These are phyloP conservation scores for Didymella segeticola DNA, from an alignment of 2,329 filamentous ascomycete species.

Conservation along the genomic window DNA sequence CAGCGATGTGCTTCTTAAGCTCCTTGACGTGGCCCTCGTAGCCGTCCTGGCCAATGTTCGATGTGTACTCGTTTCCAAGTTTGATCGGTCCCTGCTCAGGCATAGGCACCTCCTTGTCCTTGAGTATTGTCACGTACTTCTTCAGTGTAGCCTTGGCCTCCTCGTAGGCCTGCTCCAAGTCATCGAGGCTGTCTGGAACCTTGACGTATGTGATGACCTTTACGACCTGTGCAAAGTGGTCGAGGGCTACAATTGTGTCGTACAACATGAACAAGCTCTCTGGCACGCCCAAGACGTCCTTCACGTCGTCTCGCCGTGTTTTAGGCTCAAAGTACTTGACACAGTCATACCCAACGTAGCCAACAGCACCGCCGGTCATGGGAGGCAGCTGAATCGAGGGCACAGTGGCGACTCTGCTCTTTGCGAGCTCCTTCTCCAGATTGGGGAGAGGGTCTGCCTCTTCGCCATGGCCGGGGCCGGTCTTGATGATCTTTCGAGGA, in stretches of 20 bases:
- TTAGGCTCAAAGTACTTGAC: conserved; percentile 98
- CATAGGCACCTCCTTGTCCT: conserved; percentile 75
- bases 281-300: conserved; percentile 86
- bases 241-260: conserved; percentile 91
- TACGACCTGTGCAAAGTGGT: conserved; percentile 91
- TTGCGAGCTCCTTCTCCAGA: conserved; percentile 80
- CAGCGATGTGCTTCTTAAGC: conserved; percentile 88
- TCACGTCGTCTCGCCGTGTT: conserved; percentile 84
- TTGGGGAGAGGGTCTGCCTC: conserved; percentile 83
- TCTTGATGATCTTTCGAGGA: conserved; percentile 79
- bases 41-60: conserved; percentile 86
- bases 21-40: conserved; percentile 88
- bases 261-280: conserved; percentile 98
- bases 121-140: conserved; percentile 73
- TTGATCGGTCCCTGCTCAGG: conserved; percentile 77
- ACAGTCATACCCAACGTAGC: conserved; percentile 97
- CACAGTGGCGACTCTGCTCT: conserved; percentile 80
- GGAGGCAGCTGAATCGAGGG: conserved; percentile 84
- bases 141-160: conserved; percentile 70
- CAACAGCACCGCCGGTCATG: conserved; percentile 89
- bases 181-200: conserved; percentile 61
- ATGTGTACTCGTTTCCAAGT: conserved; percentile 79
- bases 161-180: conserved; percentile 73
- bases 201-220: conserved; percentile 92
- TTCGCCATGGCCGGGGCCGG: conserved; percentile 85